phyloP scores from a whole-genome alignment of 2,329 filamentous ascomycete genomes.

The Aplosporella prunicola region DNA sequence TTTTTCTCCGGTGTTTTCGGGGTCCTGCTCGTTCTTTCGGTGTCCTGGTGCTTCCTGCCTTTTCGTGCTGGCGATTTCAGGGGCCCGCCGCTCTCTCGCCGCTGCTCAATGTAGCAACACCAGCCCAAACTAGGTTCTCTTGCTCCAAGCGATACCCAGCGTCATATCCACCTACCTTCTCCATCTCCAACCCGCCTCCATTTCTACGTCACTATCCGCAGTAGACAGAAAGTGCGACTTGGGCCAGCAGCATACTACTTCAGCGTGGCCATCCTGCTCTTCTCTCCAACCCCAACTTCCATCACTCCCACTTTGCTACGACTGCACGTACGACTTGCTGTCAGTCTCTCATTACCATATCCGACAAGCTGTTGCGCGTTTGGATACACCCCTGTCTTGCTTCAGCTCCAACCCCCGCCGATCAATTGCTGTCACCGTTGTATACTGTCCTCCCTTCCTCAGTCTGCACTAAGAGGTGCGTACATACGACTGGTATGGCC shows the following conservation, averaged over 20 bases:
- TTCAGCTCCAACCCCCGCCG: constrained; percentile 8
- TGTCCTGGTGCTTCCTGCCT: not conserved
- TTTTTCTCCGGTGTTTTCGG: too few species aligned
- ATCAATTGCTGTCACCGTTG: constrained; percentile 10
- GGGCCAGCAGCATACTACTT: not conserved
- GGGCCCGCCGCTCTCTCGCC: too few species aligned
- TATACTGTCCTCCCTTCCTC: constrained; percentile 1
- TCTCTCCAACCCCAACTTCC: constrained; percentile 1
- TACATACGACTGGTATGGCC: too few species aligned
- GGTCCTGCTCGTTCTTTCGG: not conserved
- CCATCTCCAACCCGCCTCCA: constrained; percentile 4
- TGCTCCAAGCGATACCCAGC: too few species aligned
- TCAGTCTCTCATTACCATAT: constrained; percentile 10
- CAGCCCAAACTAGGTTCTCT: too few species aligned
- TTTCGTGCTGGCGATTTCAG: not conserved
- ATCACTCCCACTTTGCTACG: constrained; percentile 7
- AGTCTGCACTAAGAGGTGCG: too few species aligned
- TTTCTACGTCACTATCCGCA: not conserved
- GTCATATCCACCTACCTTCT: too few species aligned
- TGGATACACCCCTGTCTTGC: constrained; percentile 10
- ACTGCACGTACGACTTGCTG: constrained; percentile 7
- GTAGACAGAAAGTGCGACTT: constrained; percentile 3
- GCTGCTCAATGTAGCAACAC: too few species aligned
- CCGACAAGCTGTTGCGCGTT: constrained; percentile 11
- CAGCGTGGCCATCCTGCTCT: not conserved